Base-by-base conservation (phyloP, 2,329 filamentous ascomycete species). In the Aspergillus aculeatinus region DNA sequence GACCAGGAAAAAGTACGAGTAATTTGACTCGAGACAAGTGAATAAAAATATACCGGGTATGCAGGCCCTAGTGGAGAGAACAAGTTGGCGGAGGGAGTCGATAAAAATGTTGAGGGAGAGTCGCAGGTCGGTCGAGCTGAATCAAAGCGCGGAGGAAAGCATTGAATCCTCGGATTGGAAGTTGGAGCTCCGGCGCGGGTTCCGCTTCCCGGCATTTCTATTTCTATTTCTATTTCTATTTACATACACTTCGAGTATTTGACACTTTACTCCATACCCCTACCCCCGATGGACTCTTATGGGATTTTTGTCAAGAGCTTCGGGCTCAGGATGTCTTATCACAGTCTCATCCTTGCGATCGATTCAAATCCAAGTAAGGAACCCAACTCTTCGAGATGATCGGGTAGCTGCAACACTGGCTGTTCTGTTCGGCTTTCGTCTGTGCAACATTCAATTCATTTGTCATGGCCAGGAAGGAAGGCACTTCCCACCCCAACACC, bases 401-500 rank as follows among this genome's bases (percentile, higher is more conserved):
- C 25, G 47, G 53, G 53, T 31, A 48, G 44, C 42, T 47, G 53
- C 53, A 21, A 55, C 33, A 47, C 53, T 19, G 52, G 39, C 51
- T 39, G 29, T 57, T 51, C 5, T 27, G 14, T 16, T 16, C 33
- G 27, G 7, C 27, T 29, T 9, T 44, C 14, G 39, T 44, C 16
- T 44, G 39, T 44, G 39, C 39, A 44, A 44, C 39, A 2, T n/a
- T 19, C 6, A 29, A 16, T 44, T 2, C 39, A 44, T 44, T 19
- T 44, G 39, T 44, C 39, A 61, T 57, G 60, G 59, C 53, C 39
- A 51, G 62, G 52, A 54, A 62, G 58, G 29, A 53, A 54, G 44
- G 55, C 52, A 55, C 59, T 59, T 60, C 51, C 56, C 59, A 59
- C 58, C 48, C 48, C 39, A 21, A 51, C 47, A 51, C 60, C 60